Base-by-base conservation (phyloP, 495 filamentous ascomycete genomes). In the Endocarpon pusillum region DNA sequence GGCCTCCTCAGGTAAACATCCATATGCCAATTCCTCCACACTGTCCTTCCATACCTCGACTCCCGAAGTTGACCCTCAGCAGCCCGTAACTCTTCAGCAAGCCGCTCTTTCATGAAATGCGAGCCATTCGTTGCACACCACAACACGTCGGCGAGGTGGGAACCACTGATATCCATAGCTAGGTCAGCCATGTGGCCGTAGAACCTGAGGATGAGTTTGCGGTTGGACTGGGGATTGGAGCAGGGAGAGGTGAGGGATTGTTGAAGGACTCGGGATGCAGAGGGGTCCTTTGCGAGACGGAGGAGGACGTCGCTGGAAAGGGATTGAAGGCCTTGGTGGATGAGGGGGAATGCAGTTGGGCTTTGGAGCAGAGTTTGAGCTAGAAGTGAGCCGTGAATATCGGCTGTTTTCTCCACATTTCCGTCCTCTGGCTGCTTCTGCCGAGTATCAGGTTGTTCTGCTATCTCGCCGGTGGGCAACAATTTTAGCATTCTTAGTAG, bases 1-100 rank as follows among this genome's bases (percentile, higher is more conserved):
- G 72, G 55, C 32, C 70, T 60, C 30, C 72, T 58, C 42, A 77
- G 80, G 55, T 76, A 96, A 16, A 86, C 47, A 54, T 96, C 89
- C 58, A 93, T 84, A 34, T 66, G 70, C 91, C 89, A 97, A 40
- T 89, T 81, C 35, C 76, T 62, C 87, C 84, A 94, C 8, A 92
- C 81, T 2, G 75, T 78, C 4, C 85, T 59, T 2, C 89, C 89
- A 17, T 77, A 61, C 42, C 69, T 77, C 0, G 73, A 76, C 37
- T 82, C 75, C 16, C 85, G 66, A 12, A 97, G 58, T 8, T 62
- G 49, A 21, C 61, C 42, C 49, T 94, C 86, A 37, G 62, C 54
- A 30, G 64, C 52, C 1, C 60, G 48, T 5, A 83, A 48, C 44
- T 80, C 74, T 36, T 72, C 62, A 7, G 77, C 76, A 42, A 81